phyloP scores from a whole-genome alignment of 371 early-diverging fungal genomes.

The Actinomucor elegans region DNA sequence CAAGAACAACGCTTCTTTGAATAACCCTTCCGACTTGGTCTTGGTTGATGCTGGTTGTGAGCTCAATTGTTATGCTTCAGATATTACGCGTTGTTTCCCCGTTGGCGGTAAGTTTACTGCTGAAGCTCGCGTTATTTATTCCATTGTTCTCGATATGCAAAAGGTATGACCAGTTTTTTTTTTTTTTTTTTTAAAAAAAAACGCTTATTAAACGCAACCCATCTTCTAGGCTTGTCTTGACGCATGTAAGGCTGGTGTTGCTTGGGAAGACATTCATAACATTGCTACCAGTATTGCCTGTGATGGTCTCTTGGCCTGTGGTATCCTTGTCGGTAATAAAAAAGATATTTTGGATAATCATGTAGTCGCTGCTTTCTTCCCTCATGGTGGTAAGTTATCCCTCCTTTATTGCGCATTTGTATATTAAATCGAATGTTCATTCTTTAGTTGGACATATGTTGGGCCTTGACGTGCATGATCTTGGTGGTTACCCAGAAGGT shows the following conservation, averaged over 20 bases:
- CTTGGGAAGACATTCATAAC: conserved; percentile 91
- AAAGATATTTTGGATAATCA: conserved; percentile 69
- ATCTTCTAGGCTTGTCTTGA: conserved; percentile 47
- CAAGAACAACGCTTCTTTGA: conserved; percentile 63
- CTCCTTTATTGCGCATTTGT: no score
- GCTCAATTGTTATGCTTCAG: conserved; percentile 78
- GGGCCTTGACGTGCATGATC: conserved; percentile 88
- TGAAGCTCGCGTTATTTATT: conserved; percentile 78
- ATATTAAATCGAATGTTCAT: no score
- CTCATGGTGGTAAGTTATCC: conserved; percentile 81
- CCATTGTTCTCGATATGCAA: conserved; percentile 85
- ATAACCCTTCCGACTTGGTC: conserved; percentile 50
- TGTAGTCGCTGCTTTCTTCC: conserved; percentile 87
- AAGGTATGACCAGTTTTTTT: no score
- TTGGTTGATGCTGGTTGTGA: conserved; percentile 92
- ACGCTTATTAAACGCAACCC: neutral
- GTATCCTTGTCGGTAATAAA: conserved; percentile 70
- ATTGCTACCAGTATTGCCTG: conserved; percentile 73
- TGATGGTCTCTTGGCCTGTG: conserved; percentile 74
- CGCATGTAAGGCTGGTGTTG: conserved; percentile 74
- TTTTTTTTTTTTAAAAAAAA: no score
- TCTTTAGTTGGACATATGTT: conserved; percentile 59
- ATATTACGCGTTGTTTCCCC: conserved; percentile 92
- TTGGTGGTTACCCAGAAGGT: conserved; percentile 85
- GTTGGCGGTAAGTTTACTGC: conserved; percentile 77